Evolutionary conservation across 306 rosid genomes (phyloP).

Genomic region (Casuarina equisetifolia): DNA sequence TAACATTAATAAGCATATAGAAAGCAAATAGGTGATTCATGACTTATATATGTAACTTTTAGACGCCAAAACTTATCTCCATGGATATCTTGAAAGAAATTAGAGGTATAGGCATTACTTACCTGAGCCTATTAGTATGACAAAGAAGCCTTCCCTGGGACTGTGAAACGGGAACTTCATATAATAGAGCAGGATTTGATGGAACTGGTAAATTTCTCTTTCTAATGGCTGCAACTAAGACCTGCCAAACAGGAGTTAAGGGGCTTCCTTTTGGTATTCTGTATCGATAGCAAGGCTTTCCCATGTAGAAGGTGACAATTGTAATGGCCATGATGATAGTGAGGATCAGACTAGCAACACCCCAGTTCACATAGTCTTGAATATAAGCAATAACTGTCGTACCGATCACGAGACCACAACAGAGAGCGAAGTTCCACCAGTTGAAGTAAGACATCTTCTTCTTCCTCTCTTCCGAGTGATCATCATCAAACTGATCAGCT

Average conservation of each 20-base stretch:
- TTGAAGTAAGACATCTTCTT: conserved; percentile 53
- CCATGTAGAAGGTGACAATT: conserved; percentile 31
- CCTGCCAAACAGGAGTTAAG: conserved; percentile 41
- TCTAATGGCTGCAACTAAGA: conserved; percentile 44
- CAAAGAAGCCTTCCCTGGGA: conserved; percentile 36
- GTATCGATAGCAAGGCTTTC: conserved; percentile 42
- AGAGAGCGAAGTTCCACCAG: conserved; percentile 46
- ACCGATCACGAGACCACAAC: conserved; percentile 38
- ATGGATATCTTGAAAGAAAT: background rate
- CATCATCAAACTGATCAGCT: conserved; percentile 57
- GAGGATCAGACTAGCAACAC: conserved; percentile 36
- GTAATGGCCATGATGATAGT: conserved; percentile 33
- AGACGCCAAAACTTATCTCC: no score
- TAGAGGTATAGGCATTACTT: background rate
- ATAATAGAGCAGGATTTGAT: conserved; percentile 31
- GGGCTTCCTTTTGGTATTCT: conserved; percentile 43
- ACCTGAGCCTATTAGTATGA: conserved; percentile 47
- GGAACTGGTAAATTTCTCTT: conserved; percentile 41
- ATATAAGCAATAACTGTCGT: conserved; percentile 40
- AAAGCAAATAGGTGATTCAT: no score
- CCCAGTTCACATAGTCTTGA: conserved; percentile 48
- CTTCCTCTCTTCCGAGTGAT: conserved; percentile 41
- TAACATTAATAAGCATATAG: no score
- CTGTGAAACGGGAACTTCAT: conserved; percentile 35
- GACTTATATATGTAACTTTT: no score